phyloP scores from a whole-genome alignment of 1,139 yeast genomes.

The Yamadazyma triangularis region DNA sequence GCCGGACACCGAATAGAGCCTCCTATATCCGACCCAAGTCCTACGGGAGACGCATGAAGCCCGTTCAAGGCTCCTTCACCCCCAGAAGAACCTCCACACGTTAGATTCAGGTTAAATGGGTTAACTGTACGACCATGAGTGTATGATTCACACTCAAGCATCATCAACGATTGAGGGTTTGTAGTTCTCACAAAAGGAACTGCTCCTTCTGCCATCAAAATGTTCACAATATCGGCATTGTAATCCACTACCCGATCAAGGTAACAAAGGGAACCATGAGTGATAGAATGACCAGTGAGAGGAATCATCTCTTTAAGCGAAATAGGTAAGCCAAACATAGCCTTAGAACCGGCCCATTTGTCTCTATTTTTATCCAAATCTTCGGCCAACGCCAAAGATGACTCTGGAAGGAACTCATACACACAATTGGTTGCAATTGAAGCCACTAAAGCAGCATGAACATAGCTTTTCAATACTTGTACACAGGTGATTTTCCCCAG shows the following conservation, averaged over 20 bases:
- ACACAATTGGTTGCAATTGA: slow-evolving; percentile 15
- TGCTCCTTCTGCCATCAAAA: slow-evolving; percentile 16
- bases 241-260: slow-evolving; percentile 15
- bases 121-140: slow-evolving; percentile 50
- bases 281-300: slow-evolving; percentile 10
- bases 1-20: slow-evolving; percentile 28
- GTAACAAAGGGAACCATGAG: slow-evolving; percentile 16
- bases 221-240: slow-evolving; percentile 18
- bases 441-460: slow-evolving; percentile 15
- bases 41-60: slow-evolving; percentile 20
- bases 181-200: slow-evolving; percentile 39
- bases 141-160: slow-evolving; percentile 46
- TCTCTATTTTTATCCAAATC: slow-evolving; percentile 12
- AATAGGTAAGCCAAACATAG: slow-evolving; percentile 21
- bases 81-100: slow-evolving; percentile 42
- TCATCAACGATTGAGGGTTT: slow-evolving; percentile 57
- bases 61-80: slow-evolving; percentile 25
- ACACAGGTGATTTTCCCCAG: slow-evolving; percentile 15
- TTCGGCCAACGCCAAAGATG: slow-evolving; percentile 15
- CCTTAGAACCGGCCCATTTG: slow-evolving; percentile 10
- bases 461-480: slow-evolving; percentile 21
- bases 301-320: slow-evolving; percentile 15
- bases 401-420: slow-evolving; percentile 17
- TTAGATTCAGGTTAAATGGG: slow-evolving; percentile 47
- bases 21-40: slow-evolving; percentile 28